Conservation (phyloP, 495 filamentous ascomycete genomes). For the Poronia punctata region DNA sequence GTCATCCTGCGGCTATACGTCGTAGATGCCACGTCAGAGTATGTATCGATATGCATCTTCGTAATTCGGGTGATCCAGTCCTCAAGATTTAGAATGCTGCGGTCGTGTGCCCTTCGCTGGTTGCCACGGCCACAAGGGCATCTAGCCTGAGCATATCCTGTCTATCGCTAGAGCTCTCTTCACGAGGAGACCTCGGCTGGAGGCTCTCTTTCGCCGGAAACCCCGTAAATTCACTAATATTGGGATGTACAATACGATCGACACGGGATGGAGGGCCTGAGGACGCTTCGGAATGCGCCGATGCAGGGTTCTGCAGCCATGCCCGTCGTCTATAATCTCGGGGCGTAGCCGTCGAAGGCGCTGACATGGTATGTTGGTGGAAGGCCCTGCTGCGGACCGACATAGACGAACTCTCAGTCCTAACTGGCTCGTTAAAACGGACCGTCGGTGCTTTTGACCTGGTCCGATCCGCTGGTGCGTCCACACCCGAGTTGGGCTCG, state of each 20-base stretch:
- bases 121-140: conserved; percentile 83
- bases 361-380: conserved; percentile 46
- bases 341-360: conserved; percentile 42
- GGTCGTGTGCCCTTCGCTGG: conserved; percentile 64
- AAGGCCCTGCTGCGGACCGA: conserved; percentile 16
- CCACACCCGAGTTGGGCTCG: conserved; percentile 44
- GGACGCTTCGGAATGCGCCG: conserved; percentile 26
- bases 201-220: conserved; percentile 33
- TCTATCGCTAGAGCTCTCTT: conserved; percentile 24
- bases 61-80: not conserved
- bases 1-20: not conserved
- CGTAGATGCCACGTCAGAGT: not conserved
- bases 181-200: conserved; percentile 14
- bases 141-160: conserved; percentile 60
- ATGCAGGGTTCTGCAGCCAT: conserved; percentile 59
- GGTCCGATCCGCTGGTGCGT: conserved; percentile 38
- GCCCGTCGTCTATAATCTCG: conserved; percentile 58
- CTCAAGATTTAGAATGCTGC: conserved; percentile 35
- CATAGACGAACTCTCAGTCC: conserved; percentile 8
- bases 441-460: conserved; percentile 33
- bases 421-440: conserved; percentile 35
- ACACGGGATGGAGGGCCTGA: conserved; percentile 35
- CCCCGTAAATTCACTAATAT: conserved; percentile 36
- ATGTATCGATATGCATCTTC: not conserved
- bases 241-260: conserved; percentile 43